A percentile compares a stretch with the other conserved stretches of the same genome.
phyloP scores from a whole-genome alignment of 1,139 yeast species.

The Geotrichum australiense region DNA sequence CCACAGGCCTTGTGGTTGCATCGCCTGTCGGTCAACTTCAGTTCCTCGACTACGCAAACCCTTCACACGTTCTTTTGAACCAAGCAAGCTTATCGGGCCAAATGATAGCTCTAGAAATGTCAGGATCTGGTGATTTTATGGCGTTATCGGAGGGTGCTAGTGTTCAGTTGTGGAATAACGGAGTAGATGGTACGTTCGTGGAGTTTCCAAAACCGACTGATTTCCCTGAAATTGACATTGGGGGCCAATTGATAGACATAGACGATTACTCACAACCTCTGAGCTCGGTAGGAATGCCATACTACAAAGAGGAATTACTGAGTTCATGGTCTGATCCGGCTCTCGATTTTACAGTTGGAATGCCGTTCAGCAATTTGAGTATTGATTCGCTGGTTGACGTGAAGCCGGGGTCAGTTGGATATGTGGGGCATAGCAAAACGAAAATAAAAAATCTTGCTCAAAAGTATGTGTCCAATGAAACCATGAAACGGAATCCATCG shows the following conservation, averaged over 20 bases:
- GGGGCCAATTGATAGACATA: conserved; percentile 33
- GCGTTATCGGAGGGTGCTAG: conserved; percentile 58
- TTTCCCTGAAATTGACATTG: conserved; percentile 38
- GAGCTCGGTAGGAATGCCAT: conserved; percentile 77
- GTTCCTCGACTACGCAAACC: conserved; percentile 76
- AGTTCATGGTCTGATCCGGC: conserved; percentile 55
- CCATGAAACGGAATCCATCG: conserved; percentile 29
- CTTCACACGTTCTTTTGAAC: conserved; percentile 46
- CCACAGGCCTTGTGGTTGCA: conserved; percentile 69
- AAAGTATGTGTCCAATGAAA: conserved; percentile 43
- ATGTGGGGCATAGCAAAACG: conserved; percentile 48
- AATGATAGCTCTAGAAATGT: conserved; percentile 54
- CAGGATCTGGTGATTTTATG: conserved; percentile 75
- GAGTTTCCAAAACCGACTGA: conserved; percentile 47
- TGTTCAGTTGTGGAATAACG: conserved; percentile 67
- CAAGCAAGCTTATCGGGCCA: conserved; percentile 37
- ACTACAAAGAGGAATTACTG: conserved; percentile 66
- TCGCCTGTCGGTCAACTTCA: conserved; percentile 78
- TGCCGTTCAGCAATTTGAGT: conserved; percentile 27
- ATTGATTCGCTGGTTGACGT: conserved; percentile 26
- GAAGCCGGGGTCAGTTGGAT: conserved; percentile 28
- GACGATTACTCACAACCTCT: conserved; percentile 51
- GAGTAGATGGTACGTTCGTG: conserved; percentile 35
- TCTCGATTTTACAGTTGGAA: conserved; percentile 29
- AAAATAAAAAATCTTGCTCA: conserved; percentile 36